Evolutionary conservation across 139 green algal genomes (phyloP), one percentile per base, ranked within the genome.

Genomic region (Axilococcus clingmanii): DNA sequence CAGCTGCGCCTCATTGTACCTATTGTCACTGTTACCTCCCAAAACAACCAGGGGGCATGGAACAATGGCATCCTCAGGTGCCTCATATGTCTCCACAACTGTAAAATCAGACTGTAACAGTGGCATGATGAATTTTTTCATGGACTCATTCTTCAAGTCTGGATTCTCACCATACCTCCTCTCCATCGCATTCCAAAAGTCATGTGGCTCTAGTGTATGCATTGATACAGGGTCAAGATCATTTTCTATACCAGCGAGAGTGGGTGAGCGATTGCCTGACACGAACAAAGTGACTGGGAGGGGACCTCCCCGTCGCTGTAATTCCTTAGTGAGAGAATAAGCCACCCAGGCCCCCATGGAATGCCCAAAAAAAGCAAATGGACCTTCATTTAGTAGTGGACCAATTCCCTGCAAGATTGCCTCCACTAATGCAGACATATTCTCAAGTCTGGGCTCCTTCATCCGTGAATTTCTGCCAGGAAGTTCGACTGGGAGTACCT

Each of bases 401-500:
- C 19, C 30, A 17, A 35, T 29, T 31, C 29, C 25, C 5, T 57
- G 6, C 4, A 44, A 22, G 6, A 41, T 17, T 5, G 15, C 24
- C 16, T 51, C 14, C 14, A 35, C 49, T n/a, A 57, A n/a, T 23
- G 48, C 8, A 44, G 15, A n/a, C 25, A 57, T 57, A 8, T 41
- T 9, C 3, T 33, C n/a, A 19, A 35, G 9, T 20, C n/a, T 22
- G 2, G 30, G 5, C 23, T 57, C 49, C 19, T 46, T 44, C 11
- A 6, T 19, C 11, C 49, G 22, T 9, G 32, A 29, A 12, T 31
- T 46, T 0, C 49, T 15, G 14, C 49, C 49, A 20, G 49, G 49
- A 29, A 57, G 19, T 22, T 57, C 49, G 12, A 57, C 19, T 33
- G 49, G 49, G 24, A 55, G 47, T 17, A 55, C 28, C 47, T 45